Evolutionary conservation across 2,329 filamentous ascomycete species (phyloP).

Genomic region (Claviceps sp.): DNA sequence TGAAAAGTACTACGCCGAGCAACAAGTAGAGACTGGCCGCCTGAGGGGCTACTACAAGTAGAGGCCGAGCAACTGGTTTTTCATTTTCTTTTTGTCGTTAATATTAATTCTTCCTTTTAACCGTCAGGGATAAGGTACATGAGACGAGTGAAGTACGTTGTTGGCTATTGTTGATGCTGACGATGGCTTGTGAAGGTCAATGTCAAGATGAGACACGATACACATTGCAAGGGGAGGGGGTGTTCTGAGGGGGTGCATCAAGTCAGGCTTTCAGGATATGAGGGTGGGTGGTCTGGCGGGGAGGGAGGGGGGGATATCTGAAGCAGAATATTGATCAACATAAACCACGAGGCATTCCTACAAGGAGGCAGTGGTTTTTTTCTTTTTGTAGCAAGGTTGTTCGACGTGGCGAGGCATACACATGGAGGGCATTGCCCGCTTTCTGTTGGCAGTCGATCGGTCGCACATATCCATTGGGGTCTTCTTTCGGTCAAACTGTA

Average conservation of each 20-base stretch:
- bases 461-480: too few species aligned
- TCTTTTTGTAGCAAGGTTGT: not conserved
- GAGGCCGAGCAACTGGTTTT: slow-evolving; percentile 11
- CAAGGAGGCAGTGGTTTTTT: not conserved
- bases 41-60: slow-evolving; percentile 25
- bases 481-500: too few species aligned
- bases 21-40: slow-evolving; percentile 15
- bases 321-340: slow-evolving; percentile 1
- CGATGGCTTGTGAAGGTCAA: not conserved
- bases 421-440: too few species aligned
- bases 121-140: too few species aligned
- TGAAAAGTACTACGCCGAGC: slow-evolving; percentile 23
- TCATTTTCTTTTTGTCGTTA: not conserved
- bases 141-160: not conserved
- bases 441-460: too few species aligned
- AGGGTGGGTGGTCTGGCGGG: not conserved
- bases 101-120: not conserved
- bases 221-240: not conserved
- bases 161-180: not conserved
- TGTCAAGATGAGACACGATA: too few species aligned
- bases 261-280: slow-evolving; percentile 12
- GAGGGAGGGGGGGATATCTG: not conserved
- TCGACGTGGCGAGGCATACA: too few species aligned
- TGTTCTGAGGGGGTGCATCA: not conserved
- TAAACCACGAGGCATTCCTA: not conserved